Percentiles rank a stretch among this genome's conserved stretches.
phyloP scores from a whole-genome alignment of 2,329 filamentous ascomycete genomes.

The Fusarium multiceps region DNA sequence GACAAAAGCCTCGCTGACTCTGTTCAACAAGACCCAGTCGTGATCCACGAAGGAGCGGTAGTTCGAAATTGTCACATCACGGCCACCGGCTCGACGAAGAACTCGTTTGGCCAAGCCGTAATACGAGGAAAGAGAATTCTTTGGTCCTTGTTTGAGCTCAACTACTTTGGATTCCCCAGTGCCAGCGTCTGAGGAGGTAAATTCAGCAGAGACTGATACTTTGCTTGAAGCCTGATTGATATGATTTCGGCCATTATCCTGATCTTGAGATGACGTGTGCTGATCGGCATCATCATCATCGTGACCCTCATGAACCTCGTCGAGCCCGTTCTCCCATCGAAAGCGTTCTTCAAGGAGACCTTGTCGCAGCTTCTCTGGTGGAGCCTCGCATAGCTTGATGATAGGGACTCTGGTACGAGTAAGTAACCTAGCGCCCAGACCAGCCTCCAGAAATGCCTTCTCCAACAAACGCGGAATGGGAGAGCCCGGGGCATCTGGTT shows the following conservation, averaged over 20 bases:
- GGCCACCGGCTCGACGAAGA: constrained; percentile 60
- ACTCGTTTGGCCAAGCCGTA: constrained; percentile 61
- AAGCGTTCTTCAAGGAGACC: constrained; percentile 72
- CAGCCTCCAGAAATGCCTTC: constrained; percentile 76
- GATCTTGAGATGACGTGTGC: constrained; percentile 27
- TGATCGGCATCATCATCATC: constrained; percentile 54
- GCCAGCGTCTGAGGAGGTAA: constrained; percentile 36
- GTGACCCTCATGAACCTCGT: constrained; percentile 51
- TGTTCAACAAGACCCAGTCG: constrained; percentile 63
- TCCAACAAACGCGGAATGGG: constrained; percentile 80
- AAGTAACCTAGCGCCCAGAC: constrained; percentile 80
- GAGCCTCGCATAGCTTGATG: constrained; percentile 84
- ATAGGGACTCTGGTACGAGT: constrained; percentile 86
- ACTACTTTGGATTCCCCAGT: constrained; percentile 39
- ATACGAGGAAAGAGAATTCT: constrained; percentile 59
- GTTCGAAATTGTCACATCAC: constrained; percentile 63
- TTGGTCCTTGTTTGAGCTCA: constrained; percentile 56
- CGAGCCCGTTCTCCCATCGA: constrained; percentile 75
- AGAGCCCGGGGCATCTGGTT: constrained; percentile 65
- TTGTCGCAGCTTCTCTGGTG: constrained; percentile 67
- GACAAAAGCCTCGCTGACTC: constrained; percentile 65
- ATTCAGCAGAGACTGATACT: constrained; percentile 20
- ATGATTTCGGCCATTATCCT: constrained; percentile 42
- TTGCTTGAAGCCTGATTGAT: constrained; percentile 5
- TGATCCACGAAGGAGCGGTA: constrained; percentile 54